These are phyloP conservation scores for Cyclotella atomus DNA, from an alignment of 108 stramenopile genomes.

Conservation along the genomic window DNA sequence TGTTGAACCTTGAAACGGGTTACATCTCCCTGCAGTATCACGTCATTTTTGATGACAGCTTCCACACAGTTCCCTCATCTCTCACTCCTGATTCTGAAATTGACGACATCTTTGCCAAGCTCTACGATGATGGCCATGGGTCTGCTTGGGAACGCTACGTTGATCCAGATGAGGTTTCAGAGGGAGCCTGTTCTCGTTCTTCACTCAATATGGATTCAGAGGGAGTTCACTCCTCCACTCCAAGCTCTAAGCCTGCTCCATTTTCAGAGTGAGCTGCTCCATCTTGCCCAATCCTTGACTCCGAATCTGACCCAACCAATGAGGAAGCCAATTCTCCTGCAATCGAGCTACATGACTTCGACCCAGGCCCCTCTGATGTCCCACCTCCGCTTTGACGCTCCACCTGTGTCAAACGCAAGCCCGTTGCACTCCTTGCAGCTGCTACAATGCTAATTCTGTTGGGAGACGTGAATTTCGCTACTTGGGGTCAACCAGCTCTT, in stretches of 20 bases:
- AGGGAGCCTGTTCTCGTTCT: neutral
- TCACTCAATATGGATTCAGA: no score
- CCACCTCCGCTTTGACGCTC: no score
- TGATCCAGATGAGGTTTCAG: neutral
- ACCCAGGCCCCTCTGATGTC: no score
- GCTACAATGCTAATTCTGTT: neutral
- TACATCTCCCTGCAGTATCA: neutral
- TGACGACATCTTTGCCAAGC: neutral
- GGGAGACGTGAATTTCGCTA: neutral
- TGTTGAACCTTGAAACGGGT: slow-evolving; percentile 27
- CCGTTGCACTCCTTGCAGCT: neutral
- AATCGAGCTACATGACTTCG: no score
- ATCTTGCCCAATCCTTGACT: no score
- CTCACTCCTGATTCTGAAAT: neutral
- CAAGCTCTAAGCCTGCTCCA: no score
- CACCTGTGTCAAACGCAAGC: neutral
- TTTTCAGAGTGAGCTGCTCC: no score
- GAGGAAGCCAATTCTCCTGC: no score
- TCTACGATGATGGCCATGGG: no score
- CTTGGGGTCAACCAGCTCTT: neutral
- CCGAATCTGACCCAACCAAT: no score
- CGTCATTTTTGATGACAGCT: neutral
- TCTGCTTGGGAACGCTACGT: neutral
- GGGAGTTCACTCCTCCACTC: no score
- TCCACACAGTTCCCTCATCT: neutral